phyloP scores from a whole-genome alignment of 306 rosid species.

The Ziziphus jujuba region DNA sequence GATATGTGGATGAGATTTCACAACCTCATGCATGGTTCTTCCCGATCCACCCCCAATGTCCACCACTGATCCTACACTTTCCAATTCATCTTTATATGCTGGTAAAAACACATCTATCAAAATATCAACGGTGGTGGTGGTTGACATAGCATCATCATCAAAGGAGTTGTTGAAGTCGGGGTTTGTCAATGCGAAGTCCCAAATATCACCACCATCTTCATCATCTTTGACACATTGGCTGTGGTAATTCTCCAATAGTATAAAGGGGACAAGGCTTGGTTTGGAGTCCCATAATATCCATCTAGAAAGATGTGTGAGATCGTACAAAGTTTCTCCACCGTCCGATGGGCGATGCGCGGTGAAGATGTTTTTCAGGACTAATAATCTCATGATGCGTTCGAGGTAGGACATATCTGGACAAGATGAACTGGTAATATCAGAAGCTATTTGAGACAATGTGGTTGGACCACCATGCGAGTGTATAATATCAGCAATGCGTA shows the following conservation, averaged over 20 bases:
- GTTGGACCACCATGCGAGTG: slow-evolving; percentile 6
- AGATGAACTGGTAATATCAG: neutral
- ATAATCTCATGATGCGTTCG: slow-evolving; percentile 16
- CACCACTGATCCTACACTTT: slow-evolving; percentile 11
- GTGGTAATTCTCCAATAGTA: slow-evolving; percentile 3
- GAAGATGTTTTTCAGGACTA: slow-evolving; percentile 26
- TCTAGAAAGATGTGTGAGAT: neutral
- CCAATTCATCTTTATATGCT: slow-evolving; percentile 20
- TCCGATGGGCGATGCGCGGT: slow-evolving; percentile 6
- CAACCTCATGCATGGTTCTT: neutral
- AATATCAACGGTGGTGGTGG: slow-evolving; percentile 11
- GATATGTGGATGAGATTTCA: slow-evolving; percentile 19
- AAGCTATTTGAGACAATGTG: slow-evolving; percentile 16
- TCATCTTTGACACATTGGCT: slow-evolving; percentile 29
- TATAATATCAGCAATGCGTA: slow-evolving; percentile 24
- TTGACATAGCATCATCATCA: slow-evolving; percentile 30
- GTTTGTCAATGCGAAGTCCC: slow-evolving; percentile 22
- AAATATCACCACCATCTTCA: slow-evolving; percentile 3
- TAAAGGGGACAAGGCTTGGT: slow-evolving; percentile 2
- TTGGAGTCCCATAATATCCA: slow-evolving; percentile 22
- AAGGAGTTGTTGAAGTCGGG: slow-evolving; percentile 13
- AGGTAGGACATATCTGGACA: slow-evolving; percentile 21
- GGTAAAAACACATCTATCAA: neutral
- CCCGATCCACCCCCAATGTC: slow-evolving; percentile 31
- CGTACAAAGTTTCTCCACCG: slow-evolving; percentile 12